These are phyloP conservation scores for Gossypium schwendimanii DNA, from an alignment of 441 rosid genomes.

Conservation along the genomic window DNA sequence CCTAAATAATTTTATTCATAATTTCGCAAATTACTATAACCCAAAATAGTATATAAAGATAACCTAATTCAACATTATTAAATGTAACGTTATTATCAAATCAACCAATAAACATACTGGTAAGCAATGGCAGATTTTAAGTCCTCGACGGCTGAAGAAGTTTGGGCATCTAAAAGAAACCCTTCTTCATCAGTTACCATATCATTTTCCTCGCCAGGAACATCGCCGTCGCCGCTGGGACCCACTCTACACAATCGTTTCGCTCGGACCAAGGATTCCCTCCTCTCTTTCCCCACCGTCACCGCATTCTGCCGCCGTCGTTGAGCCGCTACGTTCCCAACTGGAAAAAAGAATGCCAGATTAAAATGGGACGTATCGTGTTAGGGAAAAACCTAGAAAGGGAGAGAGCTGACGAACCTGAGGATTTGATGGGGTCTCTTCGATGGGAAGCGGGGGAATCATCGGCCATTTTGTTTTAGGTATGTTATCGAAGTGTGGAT, in stretches of 20 bases:
- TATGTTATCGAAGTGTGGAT: neutral
- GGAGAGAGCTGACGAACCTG: conserved; percentile 36
- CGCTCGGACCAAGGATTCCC: conserved; percentile 77
- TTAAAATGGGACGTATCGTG: neutral
- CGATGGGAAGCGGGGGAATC: conserved; percentile 45
- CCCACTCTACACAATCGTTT: conserved; percentile 80
- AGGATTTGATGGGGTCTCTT: conserved; percentile 81
- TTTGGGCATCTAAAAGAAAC: conserved; percentile 56
- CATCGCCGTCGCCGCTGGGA: conserved; percentile 41
- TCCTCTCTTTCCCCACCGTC: conserved; percentile 79
- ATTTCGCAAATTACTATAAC: neutral
- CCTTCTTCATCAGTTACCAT: conserved; percentile 76
- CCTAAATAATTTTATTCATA: conserved; percentile 19
- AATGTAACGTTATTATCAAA: neutral
- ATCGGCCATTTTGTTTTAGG: conserved; percentile 47
- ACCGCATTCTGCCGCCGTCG: conserved; percentile 80
- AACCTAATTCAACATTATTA: neutral
- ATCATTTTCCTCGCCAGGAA: conserved; percentile 37
- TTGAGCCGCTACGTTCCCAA: conserved; percentile 70
- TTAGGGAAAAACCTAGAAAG: neutral
- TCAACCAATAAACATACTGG: conserved; percentile 46
- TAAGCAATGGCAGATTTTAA: conserved; percentile 56
- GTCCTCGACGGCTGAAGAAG: conserved; percentile 58
- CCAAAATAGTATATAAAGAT: neutral
- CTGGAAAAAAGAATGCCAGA: conserved; percentile 23